These are phyloP conservation scores for Saccharomycopsis capsularis DNA, from an alignment of 805 yeast species.

Conservation along the genomic window DNA sequence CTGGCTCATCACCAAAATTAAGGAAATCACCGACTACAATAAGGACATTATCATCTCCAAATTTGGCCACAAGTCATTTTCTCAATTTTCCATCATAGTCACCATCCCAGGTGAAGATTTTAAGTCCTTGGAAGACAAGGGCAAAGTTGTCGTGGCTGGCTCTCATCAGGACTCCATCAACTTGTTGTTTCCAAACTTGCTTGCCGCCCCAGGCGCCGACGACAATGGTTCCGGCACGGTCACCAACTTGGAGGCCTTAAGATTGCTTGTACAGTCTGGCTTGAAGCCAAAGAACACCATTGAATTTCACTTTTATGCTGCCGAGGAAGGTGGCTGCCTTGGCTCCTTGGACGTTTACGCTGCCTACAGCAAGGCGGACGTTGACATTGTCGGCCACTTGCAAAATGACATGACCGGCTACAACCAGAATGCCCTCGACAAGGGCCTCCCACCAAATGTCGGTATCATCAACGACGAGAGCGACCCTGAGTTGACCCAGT, in stretches of 20 bases:
- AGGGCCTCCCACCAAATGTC: slow-evolving; percentile 53
- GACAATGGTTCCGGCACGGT: slow-evolving; percentile 90
- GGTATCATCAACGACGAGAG: slow-evolving; percentile 76
- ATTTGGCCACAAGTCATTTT: slow-evolving; percentile 61
- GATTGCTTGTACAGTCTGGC: slow-evolving; percentile 27
- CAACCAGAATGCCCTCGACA: slow-evolving; percentile 43
- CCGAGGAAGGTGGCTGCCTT: slow-evolving; percentile 86
- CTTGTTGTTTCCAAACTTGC: slow-evolving; percentile 56
- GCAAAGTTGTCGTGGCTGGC: slow-evolving; percentile 64
- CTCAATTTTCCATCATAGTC: slow-evolving; percentile 70
- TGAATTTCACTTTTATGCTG: slow-evolving; percentile 91
- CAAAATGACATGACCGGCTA: slow-evolving; percentile 96
- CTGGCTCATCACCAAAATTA: slow-evolving; percentile 55
- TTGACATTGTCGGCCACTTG: slow-evolving; percentile 69
- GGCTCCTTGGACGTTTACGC: slow-evolving; percentile 80
- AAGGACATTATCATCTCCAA: slow-evolving; percentile 39
- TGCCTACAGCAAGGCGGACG: slow-evolving; percentile 38
- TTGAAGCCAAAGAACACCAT: slow-evolving; percentile 62
- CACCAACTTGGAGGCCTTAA: slow-evolving; percentile 67
- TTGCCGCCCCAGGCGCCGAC: slow-evolving; percentile 90
- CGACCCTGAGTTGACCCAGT: slow-evolving; percentile 46
- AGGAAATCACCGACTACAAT: slow-evolving; percentile 26
- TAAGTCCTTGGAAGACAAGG: slow-evolving; percentile 20
- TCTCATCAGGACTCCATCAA: slow-evolving; percentile 87
- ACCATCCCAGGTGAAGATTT: slow-evolving; percentile 46